phyloP scores from a whole-genome alignment of 305 asterid species.

The Nicotiana rustica region DNA sequence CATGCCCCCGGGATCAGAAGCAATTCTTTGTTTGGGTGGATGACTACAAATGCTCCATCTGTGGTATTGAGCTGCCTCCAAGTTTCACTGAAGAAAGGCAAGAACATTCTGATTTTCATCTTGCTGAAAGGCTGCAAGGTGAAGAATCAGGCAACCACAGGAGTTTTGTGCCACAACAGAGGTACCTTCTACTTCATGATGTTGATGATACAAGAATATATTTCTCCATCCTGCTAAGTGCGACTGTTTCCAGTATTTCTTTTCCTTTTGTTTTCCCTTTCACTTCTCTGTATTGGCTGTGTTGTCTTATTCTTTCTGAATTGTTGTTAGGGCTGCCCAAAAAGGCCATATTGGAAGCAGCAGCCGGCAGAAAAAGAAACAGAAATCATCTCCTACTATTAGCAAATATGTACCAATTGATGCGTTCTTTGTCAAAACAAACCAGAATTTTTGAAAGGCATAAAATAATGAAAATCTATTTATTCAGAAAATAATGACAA shows the following conservation, averaged over 20 bases:
- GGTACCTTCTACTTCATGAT: constrained; percentile 34
- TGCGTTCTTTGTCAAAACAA: constrained; percentile 66
- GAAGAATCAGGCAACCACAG: constrained; percentile 60
- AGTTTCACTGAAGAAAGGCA: constrained; percentile 81
- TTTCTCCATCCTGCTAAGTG: background rate
- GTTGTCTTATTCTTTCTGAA: background rate
- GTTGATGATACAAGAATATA: background rate
- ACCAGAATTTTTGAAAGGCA: constrained; percentile 50
- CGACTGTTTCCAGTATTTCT: background rate
- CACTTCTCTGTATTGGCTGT: background rate
- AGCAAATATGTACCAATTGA: constrained; percentile 83
- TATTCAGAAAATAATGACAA: background rate
- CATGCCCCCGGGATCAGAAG: constrained; percentile 42
- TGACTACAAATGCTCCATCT: constrained; percentile 79
- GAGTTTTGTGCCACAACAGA: constrained; percentile 41
- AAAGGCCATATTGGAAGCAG: constrained; percentile 51
- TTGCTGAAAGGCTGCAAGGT: constrained; percentile 85
- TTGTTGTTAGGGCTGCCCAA: constrained; percentile 51
- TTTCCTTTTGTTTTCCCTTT: background rate
- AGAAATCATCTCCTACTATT: constrained; percentile 55
- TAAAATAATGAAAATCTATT: background rate
- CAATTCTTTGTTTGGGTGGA: constrained; percentile 67
- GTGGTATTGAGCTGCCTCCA: constrained; percentile 84
- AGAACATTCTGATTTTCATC: constrained; percentile 93
- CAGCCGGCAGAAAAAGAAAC: constrained; percentile 64